These are phyloP conservation scores for Pythium volutum DNA, from an alignment of 352 stramenopile genomes.

Conservation along the genomic window DNA sequence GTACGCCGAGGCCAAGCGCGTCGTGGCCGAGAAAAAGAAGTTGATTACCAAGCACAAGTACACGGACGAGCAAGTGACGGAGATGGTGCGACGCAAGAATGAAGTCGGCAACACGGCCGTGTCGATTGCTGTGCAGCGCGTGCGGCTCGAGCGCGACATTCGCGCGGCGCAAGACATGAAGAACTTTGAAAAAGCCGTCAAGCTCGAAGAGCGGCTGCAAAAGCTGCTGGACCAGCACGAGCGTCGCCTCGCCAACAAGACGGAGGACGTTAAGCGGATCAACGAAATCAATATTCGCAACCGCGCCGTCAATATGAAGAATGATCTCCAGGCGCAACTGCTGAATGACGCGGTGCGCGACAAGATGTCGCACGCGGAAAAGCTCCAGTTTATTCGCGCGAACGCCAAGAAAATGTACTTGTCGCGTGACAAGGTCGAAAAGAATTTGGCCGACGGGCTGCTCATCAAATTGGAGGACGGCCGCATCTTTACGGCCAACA, in stretches of 20 bases:
- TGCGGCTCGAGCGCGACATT: conserved; percentile 78
- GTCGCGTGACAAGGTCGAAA: conserved; percentile 77
- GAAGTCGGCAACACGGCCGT: conserved; percentile 60
- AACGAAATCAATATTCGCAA: conserved; percentile 86
- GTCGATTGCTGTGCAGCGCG: conserved; percentile 68
- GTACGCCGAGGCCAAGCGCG: conserved; percentile 61
- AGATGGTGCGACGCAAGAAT: conserved; percentile 78
- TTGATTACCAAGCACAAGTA: conserved; percentile 77
- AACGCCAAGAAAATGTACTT: conserved; percentile 86
- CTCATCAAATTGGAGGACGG: conserved; percentile 67
- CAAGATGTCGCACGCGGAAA: conserved; percentile 81
- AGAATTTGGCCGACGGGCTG: conserved; percentile 74
- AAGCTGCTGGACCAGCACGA: conserved; percentile 67
- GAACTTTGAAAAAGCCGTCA: conserved; percentile 83
- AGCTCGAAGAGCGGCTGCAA: conserved; percentile 64
- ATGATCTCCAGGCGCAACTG: conserved; percentile 71
- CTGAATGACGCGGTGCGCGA: conserved; percentile 73
- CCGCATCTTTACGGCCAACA: conserved; percentile 84
- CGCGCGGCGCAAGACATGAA: conserved; percentile 80
- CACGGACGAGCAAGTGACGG: conserved; percentile 71
- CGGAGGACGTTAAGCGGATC: conserved; percentile 78
- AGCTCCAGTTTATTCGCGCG: conserved; percentile 79
- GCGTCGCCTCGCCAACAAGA: conserved; percentile 66
- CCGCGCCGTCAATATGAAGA: conserved; percentile 75
- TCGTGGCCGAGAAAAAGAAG: conserved; percentile 58